Conservation (phyloP, 805 yeast genomes). For the Tetrapisispora arboricola region DNA sequence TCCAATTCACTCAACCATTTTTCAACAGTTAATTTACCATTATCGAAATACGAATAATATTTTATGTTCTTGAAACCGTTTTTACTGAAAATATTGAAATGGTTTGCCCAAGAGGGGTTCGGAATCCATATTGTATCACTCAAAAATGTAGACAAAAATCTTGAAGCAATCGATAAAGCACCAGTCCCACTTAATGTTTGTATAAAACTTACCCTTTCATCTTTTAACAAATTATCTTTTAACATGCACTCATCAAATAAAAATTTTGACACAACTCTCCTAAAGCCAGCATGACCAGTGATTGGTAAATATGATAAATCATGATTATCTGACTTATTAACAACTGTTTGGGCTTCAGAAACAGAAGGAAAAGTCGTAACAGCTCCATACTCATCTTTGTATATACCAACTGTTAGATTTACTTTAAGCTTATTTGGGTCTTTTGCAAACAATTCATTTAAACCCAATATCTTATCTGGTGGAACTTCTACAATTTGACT, state of each 20-base stretch:
- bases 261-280: constrained; percentile 55
- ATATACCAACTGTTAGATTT: constrained; percentile 52
- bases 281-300: constrained; percentile 63
- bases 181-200: constrained; percentile 96
- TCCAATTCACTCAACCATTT: constrained; percentile 52
- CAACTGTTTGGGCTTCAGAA: constrained; percentile 19
- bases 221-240: constrained; percentile 41
- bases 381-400: constrained; percentile 72
- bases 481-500: constrained; percentile 46
- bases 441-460: constrained; percentile 60
- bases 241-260: constrained; percentile 54
- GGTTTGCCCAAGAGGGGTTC: constrained; percentile 93
- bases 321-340: constrained; percentile 48
- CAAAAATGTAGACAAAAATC: constrained; percentile 50
- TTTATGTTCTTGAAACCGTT: constrained; percentile 52
- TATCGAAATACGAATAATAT: constrained; percentile 65
- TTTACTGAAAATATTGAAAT: constrained; percentile 64
- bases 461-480: constrained; percentile 79
- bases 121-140: constrained; percentile 51
- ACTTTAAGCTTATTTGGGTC: constrained; percentile 52
- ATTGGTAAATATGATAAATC: constrained; percentile 48
- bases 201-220: constrained; percentile 62
- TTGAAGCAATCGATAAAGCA: constrained; percentile 76
- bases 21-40: constrained; percentile 54
- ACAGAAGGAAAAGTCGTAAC: constrained; percentile 27